Evolutionary conservation across 2,329 filamentous ascomycete genomes (phyloP).

Genomic region (Penicillium olsonii): DNA sequence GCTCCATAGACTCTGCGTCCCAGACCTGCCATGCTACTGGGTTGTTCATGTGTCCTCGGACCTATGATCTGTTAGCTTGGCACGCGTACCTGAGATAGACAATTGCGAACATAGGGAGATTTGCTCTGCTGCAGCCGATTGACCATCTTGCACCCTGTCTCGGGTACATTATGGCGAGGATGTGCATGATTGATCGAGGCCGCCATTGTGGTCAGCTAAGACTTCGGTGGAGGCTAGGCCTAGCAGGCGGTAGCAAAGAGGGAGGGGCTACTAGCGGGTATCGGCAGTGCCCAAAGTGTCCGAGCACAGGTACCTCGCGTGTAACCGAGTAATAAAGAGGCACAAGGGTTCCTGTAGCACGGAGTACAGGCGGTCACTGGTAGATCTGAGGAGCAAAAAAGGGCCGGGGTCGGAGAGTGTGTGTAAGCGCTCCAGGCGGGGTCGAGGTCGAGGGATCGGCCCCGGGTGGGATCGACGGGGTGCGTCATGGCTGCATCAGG

Average conservation of each 20-base stretch:
- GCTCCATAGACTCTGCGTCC: conserved; percentile 71
- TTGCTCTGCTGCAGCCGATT: conserved; percentile 64
- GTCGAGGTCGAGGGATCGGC: conserved; percentile 19
- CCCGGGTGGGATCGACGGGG: conserved; percentile 31
- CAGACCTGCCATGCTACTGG: conserved; percentile 91
- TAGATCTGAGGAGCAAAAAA: background rate
- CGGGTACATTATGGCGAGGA: conserved; percentile 25
- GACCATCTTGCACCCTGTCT: conserved; percentile 39
- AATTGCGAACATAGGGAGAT: conserved; percentile 64
- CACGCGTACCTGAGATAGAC: background rate
- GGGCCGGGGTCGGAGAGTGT: conserved; percentile 5
- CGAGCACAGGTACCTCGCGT: conserved; percentile 18
- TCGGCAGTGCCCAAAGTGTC: conserved; percentile 14
- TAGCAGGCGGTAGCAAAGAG: background rate
- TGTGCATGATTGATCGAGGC: conserved; percentile 31
- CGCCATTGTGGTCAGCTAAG: conserved; percentile 23
- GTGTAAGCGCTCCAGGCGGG: conserved; percentile 18
- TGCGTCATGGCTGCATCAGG: conserved; percentile 36
- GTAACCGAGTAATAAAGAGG: background rate
- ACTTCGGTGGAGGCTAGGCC: conserved; percentile 5
- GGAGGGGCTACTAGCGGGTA: conserved; percentile 19
- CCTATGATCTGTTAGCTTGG: conserved; percentile 42
- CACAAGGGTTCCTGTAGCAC: background rate
- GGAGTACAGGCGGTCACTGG: background rate
- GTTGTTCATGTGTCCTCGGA: conserved; percentile 75